phyloP scores from a whole-genome alignment of 257 asterid genomes.

The Ballota nigra region DNA sequence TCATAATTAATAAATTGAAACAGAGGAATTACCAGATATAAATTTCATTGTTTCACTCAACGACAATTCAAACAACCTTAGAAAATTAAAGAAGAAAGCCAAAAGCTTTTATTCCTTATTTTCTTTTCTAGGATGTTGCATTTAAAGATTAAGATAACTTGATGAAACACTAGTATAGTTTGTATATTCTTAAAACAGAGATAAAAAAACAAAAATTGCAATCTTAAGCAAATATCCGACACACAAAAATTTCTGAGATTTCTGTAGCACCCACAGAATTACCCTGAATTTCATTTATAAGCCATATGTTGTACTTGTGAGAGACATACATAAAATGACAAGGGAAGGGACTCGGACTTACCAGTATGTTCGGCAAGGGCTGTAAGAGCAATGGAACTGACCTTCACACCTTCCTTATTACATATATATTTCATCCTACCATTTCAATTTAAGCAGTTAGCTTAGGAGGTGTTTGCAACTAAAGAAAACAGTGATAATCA shows the following conservation, averaged over 20 bases:
- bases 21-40: constrained; percentile 8
- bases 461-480: not conserved
- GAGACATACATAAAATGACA: constrained; percentile 12
- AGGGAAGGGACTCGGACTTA: constrained; percentile 28
- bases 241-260: not conserved
- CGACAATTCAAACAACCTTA: not conserved
- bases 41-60: not conserved
- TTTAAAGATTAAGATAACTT: not conserved
- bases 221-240: not conserved
- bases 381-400: constrained; percentile 73
- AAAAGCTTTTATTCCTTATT: not conserved
- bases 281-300: not conserved
- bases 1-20: constrained; percentile 5
- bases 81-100: not conserved
- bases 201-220: not conserved
- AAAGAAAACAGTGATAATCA: not conserved
- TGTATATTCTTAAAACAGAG: not conserved
- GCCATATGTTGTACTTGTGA: not conserved
- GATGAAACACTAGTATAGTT: constrained; percentile 9
- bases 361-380: constrained; percentile 87
- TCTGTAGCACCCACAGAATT: not conserved
- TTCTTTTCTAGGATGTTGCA: not conserved
- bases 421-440: constrained; percentile 92
- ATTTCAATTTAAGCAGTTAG: constrained; percentile 22
- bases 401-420: constrained; percentile 68